phyloP scores from a whole-genome alignment of 192 early-diverging fungal species.

The Podila horticola region DNA sequence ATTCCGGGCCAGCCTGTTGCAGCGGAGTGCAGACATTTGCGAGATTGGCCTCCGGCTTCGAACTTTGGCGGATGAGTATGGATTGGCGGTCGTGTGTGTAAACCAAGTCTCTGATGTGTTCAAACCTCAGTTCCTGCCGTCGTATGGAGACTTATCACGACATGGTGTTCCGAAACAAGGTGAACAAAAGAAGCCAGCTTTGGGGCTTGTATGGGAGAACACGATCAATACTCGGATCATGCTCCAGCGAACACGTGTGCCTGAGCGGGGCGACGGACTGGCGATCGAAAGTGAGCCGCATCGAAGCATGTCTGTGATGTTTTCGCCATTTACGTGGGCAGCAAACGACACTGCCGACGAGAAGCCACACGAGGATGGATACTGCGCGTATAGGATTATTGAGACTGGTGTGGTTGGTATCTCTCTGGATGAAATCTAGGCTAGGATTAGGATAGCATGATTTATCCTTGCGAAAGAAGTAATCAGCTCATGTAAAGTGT shows the following conservation, averaged over 20 bases:
- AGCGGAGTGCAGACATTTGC: conserved; percentile 63
- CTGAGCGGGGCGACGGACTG: conserved; percentile 21
- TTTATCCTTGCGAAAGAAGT: no score
- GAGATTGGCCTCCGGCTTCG: conserved; percentile 72
- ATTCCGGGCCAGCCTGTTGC: conserved; percentile 30
- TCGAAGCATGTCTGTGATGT: conserved; percentile 33
- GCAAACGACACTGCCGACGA: neutral
- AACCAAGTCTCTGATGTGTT: conserved; percentile 77
- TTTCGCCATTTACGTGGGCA: conserved; percentile 30
- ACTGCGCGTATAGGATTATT: conserved; percentile 32
- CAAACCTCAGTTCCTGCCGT: conserved; percentile 8
- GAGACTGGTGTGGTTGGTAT: conserved; percentile 28
- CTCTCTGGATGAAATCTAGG: neutral
- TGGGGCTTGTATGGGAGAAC: conserved; percentile 82
- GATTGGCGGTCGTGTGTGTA: conserved; percentile 76
- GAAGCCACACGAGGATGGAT: conserved; percentile 1
- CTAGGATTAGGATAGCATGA: neutral
- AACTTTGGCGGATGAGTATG: conserved; percentile 67
- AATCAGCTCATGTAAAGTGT: no score
- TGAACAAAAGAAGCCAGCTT: conserved; percentile 69
- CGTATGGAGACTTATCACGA: neutral
- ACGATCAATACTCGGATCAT: conserved; percentile 74
- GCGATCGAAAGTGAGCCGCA: conserved; percentile 5
- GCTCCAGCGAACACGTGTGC: conserved; percentile 47
- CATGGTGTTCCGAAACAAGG: conserved; percentile 6